Conservation (phyloP, 176 grass and related monocot species). For the Areca catechu region DNA sequence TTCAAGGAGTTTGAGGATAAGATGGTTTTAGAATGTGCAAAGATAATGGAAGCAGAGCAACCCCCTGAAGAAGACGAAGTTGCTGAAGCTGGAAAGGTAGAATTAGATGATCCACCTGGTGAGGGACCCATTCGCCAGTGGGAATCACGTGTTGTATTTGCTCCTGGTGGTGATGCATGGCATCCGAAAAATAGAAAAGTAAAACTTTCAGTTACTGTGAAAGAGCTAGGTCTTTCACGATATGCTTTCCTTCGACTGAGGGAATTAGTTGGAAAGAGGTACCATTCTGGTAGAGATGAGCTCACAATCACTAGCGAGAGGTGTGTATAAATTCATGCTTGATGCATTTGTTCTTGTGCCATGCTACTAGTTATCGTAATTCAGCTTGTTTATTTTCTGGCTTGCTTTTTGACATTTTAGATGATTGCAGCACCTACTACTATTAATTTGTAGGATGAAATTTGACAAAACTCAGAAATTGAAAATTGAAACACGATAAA, state of each 20-base stretch:
- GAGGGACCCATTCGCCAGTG: constrained; percentile 83
- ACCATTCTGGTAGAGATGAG: constrained; percentile 82
- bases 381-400: too few species aligned
- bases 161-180: constrained; percentile 71
- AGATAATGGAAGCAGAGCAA: constrained; percentile 48
- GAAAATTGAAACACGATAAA: too few species aligned
- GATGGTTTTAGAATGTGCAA: constrained; percentile 46
- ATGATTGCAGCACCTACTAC: neutral
- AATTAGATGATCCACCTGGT: constrained; percentile 76
- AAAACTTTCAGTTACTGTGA: constrained; percentile 78
- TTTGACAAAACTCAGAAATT: too few species aligned
- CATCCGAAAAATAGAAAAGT: constrained; percentile 93
- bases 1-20: constrained; percentile 92
- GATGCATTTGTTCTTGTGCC: neutral
- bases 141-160: constrained; percentile 84
- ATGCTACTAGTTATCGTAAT: too few species aligned
- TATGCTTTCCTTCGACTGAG: constrained; percentile 63
- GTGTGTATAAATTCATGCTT: constrained; percentile 31
- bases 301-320: constrained; percentile 87
- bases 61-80: constrained; percentile 32
- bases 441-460: too few species aligned
- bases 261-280: constrained; percentile 83
- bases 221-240: constrained; percentile 72
- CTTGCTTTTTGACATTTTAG: neutral
- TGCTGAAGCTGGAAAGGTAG: constrained; percentile 26